Evolutionary conservation across 805 yeast species (phyloP), one percentile per base, ranked within the genome.

Genomic region (Myxozyma neotropica): DNA sequence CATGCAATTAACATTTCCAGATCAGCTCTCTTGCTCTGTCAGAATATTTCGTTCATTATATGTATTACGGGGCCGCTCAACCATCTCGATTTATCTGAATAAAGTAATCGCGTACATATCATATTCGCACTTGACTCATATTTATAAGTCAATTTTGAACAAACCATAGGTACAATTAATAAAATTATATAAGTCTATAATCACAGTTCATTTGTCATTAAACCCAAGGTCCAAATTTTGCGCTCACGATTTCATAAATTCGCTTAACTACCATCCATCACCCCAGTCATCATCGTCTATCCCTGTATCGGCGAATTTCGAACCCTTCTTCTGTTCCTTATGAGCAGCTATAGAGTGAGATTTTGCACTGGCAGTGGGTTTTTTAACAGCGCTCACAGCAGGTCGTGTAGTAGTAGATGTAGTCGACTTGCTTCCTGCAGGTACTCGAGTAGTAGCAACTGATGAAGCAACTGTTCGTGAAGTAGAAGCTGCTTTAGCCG

Each of bases 211-310:
- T 24, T 21, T 42, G 29, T 27, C 46, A 23, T 42, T 13, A 42
- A 42, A 8, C 6, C 24, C 19, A 10, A 24, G 17, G 46, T 38
- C 21, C 43, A 38, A 17, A 38, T 19, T 38, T 19, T n/a, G n/a
- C 17, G n/a, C 21, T 19, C 5, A 19, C 43, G 8, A 5, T 15
- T n/a, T 3, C 10, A 3, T 8, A 33, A 10, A 15, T n/a, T 24
- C 23, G 19, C n/a, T 17, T 17, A 10, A 29, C 36, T 38, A 62
- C 66, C 66, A 61, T 1, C 57, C 60, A 38, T 61, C 65, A 27
- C 73, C 75, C 77, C 77, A 74, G 13, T 38, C 53, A 17, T 54
- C 74, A 17, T 70, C 74, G 33, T 43, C 60, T 19, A 43, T 55
- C 19, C 39, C 63, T 6, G 55, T 43, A 47, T 64, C 67, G 1